These are phyloP conservation scores for Calonectria henricotiae DNA, from an alignment of 2,329 filamentous ascomycete genomes.

Conservation along the genomic window DNA sequence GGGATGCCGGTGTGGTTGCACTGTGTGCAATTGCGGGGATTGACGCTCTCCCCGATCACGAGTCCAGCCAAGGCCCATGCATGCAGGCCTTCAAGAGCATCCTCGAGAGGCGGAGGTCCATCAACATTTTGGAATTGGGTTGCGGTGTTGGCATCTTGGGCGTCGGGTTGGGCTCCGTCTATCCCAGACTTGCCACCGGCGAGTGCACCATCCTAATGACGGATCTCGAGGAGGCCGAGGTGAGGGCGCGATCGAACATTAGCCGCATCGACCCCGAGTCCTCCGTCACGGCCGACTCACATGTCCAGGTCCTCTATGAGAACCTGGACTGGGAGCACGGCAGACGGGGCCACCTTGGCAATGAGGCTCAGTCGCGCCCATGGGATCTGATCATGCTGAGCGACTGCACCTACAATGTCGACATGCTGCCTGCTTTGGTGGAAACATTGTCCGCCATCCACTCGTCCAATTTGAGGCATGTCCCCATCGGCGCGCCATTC, in stretches of 20 bases:
- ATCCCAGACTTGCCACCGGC: slow-evolving; percentile 49
- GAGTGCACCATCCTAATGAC: slow-evolving; percentile 67
- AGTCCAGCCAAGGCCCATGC: slow-evolving; percentile 50
- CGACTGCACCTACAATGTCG: slow-evolving; percentile 76
- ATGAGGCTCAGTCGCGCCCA: slow-evolving; percentile 56
- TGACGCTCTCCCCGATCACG: slow-evolving; percentile 50
- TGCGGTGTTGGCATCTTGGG: slow-evolving; percentile 73
- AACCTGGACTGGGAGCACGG: slow-evolving; percentile 73
- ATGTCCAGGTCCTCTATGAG: slow-evolving; percentile 64
- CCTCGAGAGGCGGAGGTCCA: slow-evolving; percentile 48
- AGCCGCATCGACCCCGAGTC: slow-evolving; percentile 47
- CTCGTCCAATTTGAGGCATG: slow-evolving; percentile 53
- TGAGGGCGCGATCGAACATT: slow-evolving; percentile 67
- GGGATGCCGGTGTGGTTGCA: slow-evolving; percentile 71
- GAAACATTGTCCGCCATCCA: slow-evolving; percentile 69
- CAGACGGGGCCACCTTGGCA: slow-evolving; percentile 63
- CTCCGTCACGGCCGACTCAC: slow-evolving; percentile 41
- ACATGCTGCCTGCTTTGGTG: slow-evolving; percentile 70
- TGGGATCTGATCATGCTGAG: slow-evolving; percentile 73
- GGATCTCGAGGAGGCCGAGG: slow-evolving; percentile 70
- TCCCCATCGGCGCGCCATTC: slow-evolving; percentile 39
- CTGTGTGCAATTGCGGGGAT: slow-evolving; percentile 56
- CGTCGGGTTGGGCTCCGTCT: slow-evolving; percentile 63
- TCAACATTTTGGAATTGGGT: slow-evolving; percentile 71
- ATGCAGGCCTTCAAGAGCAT: slow-evolving; percentile 55